These are phyloP conservation scores for Xylaria sp. DNA, from an alignment of 2,329 filamentous ascomycete species.

Conservation along the genomic window DNA sequence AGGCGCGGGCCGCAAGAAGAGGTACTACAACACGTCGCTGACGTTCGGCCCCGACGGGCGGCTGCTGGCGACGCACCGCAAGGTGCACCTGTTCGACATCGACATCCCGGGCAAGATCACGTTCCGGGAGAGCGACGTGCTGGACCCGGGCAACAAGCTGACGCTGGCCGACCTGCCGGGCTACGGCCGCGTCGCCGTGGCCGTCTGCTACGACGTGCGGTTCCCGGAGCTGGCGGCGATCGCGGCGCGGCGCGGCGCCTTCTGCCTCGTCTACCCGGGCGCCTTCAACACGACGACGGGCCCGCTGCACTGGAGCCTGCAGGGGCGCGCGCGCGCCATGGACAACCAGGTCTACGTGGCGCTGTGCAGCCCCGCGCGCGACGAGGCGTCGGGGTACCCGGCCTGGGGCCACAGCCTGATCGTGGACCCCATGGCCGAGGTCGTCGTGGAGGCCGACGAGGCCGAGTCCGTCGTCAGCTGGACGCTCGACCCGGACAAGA, in stretches of 20 bases:
- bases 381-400: conserved; percentile 76
- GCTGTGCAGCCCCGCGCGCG: conserved; percentile 86
- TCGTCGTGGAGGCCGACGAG: conserved; percentile 80
- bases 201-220: conserved; percentile 97
- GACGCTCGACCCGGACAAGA: conserved; percentile 67
- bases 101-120: conserved; percentile 93
- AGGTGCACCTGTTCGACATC: conserved; percentile 97
- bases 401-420: conserved; percentile 93
- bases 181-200: conserved; percentile 84
- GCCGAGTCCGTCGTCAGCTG: conserved; percentile 74
- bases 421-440: conserved; percentile 81
- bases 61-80: conserved; percentile 87
- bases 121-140: conserved; percentile 88
- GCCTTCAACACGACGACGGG: conserved; percentile 96
- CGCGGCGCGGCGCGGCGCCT: conserved; percentile 82
- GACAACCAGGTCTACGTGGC: conserved; percentile 96
- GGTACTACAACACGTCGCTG: conserved; percentile 90
- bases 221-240: conserved; percentile 94
- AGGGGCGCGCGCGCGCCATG: conserved; percentile 79
- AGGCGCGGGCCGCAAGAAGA: no score
- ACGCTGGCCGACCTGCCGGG: conserved; percentile 85
- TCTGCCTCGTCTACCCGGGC: conserved; percentile 89
- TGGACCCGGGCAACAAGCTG: conserved; percentile 81
- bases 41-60: conserved; percentile 77
- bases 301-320: conserved; percentile 85